Evolutionary conservation across 2,329 filamentous ascomycete genomes (phyloP).

Genomic region (Leptographium wingfieldii): DNA sequence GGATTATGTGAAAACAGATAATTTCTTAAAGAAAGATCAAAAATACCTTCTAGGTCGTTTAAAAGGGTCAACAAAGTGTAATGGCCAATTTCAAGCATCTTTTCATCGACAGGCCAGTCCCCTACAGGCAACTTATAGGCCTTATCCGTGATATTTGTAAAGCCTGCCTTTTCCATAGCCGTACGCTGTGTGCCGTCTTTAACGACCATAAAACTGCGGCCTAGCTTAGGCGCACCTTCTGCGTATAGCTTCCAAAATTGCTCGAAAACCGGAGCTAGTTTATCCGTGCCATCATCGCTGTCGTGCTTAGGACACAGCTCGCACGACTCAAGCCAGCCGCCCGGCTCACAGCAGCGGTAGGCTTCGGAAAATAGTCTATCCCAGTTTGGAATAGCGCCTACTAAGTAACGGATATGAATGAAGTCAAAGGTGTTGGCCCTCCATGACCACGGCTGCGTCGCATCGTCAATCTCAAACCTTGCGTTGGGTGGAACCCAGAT

Average conservation of each 20-base stretch:
- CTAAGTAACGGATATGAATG: constrained; percentile 41
- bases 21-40: too few relatives aligned
- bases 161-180: not conserved
- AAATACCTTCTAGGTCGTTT: not conserved
- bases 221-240: constrained; percentile 1
- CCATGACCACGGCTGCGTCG: constrained; percentile 36
- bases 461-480: constrained; percentile 47
- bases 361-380: constrained; percentile 33
- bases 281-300: constrained; percentile 15
- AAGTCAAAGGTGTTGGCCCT: constrained; percentile 37
- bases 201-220: not conserved
- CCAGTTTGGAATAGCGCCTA: constrained; percentile 40
- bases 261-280: not conserved
- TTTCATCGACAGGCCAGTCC: not conserved
- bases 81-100: not conserved
- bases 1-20: not conserved
- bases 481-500: constrained; percentile 42
- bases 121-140: constrained; percentile 2
- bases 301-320: constrained; percentile 10
- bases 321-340: constrained; percentile 24
- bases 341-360: constrained; percentile 37
- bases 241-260: not conserved
- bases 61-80: not conserved
- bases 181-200: constrained; percentile 1
- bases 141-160: not conserved